Conservation (phyloP, 306 rosid species). For the Lathyrus sativus region DNA sequence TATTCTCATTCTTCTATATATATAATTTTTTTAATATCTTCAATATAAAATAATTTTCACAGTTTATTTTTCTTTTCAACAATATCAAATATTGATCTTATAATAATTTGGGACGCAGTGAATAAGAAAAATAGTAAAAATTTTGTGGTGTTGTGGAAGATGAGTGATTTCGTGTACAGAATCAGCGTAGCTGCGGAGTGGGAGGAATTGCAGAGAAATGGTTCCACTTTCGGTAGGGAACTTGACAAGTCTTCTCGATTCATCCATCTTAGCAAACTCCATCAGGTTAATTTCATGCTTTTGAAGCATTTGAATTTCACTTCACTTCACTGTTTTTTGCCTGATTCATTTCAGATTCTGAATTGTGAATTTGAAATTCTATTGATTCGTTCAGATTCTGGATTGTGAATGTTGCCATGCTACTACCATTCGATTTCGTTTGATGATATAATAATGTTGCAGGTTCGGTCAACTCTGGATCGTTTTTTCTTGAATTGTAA, state of each 20-base stretch:
- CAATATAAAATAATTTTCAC: no score
- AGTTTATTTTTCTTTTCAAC: no score
- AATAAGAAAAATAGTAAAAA: no score
- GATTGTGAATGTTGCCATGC: neutral
- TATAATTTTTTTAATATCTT: no score
- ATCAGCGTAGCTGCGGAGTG: conserved; percentile 66
- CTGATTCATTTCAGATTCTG: neutral
- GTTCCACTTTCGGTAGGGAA: conserved; percentile 58
- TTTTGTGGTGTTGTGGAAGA: conserved; percentile 12
- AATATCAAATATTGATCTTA: no score
- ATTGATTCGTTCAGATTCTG: no score
- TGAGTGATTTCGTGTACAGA: conserved; percentile 70
- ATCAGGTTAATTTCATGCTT: conserved; percentile 56
- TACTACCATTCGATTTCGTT: no score
- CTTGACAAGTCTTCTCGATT: conserved; percentile 70
- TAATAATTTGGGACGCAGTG: no score
- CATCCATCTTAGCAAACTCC: conserved; percentile 82
- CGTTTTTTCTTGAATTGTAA: conserved; percentile 61
- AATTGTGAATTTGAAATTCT: neutral
- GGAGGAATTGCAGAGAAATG: conserved; percentile 62
- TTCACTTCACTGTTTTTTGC: neutral
- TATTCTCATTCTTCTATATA: no score
- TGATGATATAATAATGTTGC: conserved; percentile 13
- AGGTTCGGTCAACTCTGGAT: conserved; percentile 70
- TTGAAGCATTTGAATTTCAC: neutral